Conservation (phyloP, 352 stramenopile species). For the Aphanomyces astaci region DNA sequence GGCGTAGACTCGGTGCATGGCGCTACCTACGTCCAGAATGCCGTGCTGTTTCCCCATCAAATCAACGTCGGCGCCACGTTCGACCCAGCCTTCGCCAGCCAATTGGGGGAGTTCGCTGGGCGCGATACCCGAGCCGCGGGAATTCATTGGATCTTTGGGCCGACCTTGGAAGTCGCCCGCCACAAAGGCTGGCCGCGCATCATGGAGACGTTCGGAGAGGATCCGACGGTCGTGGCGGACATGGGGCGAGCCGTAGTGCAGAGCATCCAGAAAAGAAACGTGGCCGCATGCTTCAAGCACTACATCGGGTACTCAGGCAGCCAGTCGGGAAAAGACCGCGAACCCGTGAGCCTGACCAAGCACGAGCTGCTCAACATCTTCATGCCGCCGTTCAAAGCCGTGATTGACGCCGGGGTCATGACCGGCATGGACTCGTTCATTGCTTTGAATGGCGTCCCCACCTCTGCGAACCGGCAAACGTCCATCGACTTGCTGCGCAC, state of each 20-base stretch:
- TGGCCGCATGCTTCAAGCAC: slow-evolving; percentile 84
- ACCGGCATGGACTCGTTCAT: slow-evolving; percentile 93
- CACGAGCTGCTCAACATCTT: slow-evolving; percentile 70
- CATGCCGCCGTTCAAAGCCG: slow-evolving; percentile 63
- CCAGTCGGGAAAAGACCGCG: slow-evolving; percentile 56
- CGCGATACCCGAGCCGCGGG: slow-evolving; percentile 81
- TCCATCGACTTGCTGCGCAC: slow-evolving; percentile 76
- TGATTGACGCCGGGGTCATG: slow-evolving; percentile 54
- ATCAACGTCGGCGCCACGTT: slow-evolving; percentile 86
- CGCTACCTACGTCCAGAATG: slow-evolving; percentile 77
- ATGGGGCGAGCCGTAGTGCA: slow-evolving; percentile 68
- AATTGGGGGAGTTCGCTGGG: slow-evolving; percentile 64
- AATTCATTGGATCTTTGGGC: slow-evolving; percentile 88
- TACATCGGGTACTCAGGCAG: slow-evolving; percentile 80
- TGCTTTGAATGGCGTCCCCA: slow-evolving; percentile 87
- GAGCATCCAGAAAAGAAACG: slow-evolving; percentile 63
- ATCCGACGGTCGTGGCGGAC: slow-evolving; percentile 57
- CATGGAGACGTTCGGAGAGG: slow-evolving; percentile 94
- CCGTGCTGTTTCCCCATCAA: slow-evolving; percentile 78
- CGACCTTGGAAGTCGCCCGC: slow-evolving; percentile 76
- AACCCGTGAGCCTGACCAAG: slow-evolving; percentile 57
- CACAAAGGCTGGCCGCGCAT: slow-evolving; percentile 81
- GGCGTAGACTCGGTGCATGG: slow-evolving; percentile 87
- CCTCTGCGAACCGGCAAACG: slow-evolving; percentile 69
- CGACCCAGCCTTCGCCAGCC: slow-evolving; percentile 60